Base-by-base conservation (phyloP, 495 filamentous ascomycete species). In the Penicillium dipodomyicola region DNA sequence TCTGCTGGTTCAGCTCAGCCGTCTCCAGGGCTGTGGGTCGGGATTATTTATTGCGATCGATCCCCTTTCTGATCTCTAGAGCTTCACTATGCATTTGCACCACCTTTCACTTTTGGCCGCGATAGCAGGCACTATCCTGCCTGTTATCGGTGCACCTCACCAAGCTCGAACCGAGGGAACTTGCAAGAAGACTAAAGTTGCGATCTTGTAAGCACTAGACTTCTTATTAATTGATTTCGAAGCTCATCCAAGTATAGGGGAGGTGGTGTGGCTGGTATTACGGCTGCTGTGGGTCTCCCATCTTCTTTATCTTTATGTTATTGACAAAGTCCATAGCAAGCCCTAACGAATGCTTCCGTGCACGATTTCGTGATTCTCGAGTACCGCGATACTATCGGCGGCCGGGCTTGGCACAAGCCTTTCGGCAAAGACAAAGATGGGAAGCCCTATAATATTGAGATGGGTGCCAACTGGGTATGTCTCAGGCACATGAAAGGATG, bases 291-390 rank as follows among this genome's bases (percentile, higher is more conserved):
- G 64, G 50, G 74, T 66, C 19, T 29, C 32, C 32, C 32, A 25
- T 5, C 10, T 19, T 39, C 3, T 37, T n/a, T 33, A 65, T 15
- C 20, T 6, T 3, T 32, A 14, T 23, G 20, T 22, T 5, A 40
- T 65, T 39, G 22, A 49, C 14, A 23, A 10, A 23, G 20, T 47
- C 17, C 41, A 22, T 56, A 84, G 82, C 85, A 89, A 80, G 76
- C 87, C 10, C 67, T 91, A 5, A 68, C 75, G 6, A 86, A 90
- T 59, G 77, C 76, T 27, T 88, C 82, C 5, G 67, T 91, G 6
- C 70, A 77, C 29, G 87, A 91, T 62, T 91, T 90, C 60, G 33
- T 89, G 32, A 85, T 91, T 41, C 61, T 92, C 17, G 88, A 92
- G 55, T 84, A 85, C 59, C 83, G 82, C 48, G 72, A 79, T 59